Conservation (phyloP, 2,329 filamentous ascomycete genomes). For the Madurella fahalii region DNA sequence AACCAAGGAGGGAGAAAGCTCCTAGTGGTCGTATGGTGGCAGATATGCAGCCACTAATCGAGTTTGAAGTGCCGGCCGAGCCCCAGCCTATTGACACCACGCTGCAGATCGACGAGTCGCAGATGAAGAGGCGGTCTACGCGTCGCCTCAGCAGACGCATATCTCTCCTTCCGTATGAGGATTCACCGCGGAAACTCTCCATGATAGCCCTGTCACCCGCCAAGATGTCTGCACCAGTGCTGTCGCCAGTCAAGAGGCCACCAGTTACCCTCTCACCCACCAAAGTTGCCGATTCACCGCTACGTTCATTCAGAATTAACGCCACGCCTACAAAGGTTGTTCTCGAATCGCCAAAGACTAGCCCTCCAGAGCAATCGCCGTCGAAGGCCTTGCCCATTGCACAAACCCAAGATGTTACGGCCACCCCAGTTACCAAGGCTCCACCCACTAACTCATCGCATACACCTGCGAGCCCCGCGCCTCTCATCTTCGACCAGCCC, state of each 20-base stretch:
- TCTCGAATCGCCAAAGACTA: conserved; percentile 19
- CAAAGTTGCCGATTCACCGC: conserved; percentile 27
- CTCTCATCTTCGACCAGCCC: conserved; percentile 31
- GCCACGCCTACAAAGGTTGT: conserved; percentile 26
- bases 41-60: conserved; percentile 24
- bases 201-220: conserved; percentile 17
- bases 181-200: conserved; percentile 20
- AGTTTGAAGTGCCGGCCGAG: conserved; percentile 19
- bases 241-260: conserved; percentile 22
- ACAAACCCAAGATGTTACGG: neutral
- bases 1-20: conserved; percentile 14
- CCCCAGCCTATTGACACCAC: conserved; percentile 14
- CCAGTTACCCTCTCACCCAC: conserved; percentile 19
- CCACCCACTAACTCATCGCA: neutral
- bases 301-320: conserved; percentile 26
- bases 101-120: conserved; percentile 19
- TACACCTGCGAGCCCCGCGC: conserved; percentile 8
- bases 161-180: conserved; percentile 23
- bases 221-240: conserved; percentile 3
- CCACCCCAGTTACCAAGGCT: neutral
- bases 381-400: conserved; percentile 11
- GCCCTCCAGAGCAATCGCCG: conserved; percentile 16
- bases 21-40: conserved; percentile 17
- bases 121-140: conserved; percentile 26
- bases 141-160: conserved; percentile 29